Conservation (phyloP, 352 stramenopile species). For the Pythium utonaiense region DNA sequence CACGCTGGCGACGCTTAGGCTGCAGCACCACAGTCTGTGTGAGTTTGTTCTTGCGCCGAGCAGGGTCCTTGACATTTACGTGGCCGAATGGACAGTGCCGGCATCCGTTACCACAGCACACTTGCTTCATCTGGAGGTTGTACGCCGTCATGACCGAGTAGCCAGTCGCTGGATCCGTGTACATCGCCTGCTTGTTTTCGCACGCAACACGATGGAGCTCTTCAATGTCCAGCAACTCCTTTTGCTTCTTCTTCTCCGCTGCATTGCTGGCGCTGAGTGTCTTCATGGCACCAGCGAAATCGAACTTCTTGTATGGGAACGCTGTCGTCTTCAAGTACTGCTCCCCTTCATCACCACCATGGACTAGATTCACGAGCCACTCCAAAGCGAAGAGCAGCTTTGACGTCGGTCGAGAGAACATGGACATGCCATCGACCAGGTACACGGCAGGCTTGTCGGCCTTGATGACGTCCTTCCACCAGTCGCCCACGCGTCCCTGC, state of each 20-base stretch:
- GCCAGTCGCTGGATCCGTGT: constrained; percentile 80
- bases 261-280: not conserved
- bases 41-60: constrained; percentile 38
- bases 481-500: constrained; percentile 34
- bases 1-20: constrained; percentile 28
- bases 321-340: constrained; percentile 28
- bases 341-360: constrained; percentile 21
- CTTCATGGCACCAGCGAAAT: constrained; percentile 17
- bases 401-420: constrained; percentile 65
- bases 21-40: constrained; percentile 19
- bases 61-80: constrained; percentile 60
- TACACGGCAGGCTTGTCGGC: constrained; percentile 28
- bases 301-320: constrained; percentile 45
- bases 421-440: constrained; percentile 66
- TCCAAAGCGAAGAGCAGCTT: constrained; percentile 52
- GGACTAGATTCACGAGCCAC: constrained; percentile 48
- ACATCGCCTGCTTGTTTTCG: constrained; percentile 58
- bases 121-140: constrained; percentile 66
- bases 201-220: constrained; percentile 73
- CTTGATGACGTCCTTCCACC: constrained; percentile 31
- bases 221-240: constrained; percentile 47
- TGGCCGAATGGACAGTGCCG: constrained; percentile 89
- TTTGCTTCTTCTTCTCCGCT: not conserved
- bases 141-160: constrained; percentile 88
- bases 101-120: constrained; percentile 89